Base-by-base conservation (phyloP, 441 rosid genomes). In the Metrosideros polymorpha region DNA sequence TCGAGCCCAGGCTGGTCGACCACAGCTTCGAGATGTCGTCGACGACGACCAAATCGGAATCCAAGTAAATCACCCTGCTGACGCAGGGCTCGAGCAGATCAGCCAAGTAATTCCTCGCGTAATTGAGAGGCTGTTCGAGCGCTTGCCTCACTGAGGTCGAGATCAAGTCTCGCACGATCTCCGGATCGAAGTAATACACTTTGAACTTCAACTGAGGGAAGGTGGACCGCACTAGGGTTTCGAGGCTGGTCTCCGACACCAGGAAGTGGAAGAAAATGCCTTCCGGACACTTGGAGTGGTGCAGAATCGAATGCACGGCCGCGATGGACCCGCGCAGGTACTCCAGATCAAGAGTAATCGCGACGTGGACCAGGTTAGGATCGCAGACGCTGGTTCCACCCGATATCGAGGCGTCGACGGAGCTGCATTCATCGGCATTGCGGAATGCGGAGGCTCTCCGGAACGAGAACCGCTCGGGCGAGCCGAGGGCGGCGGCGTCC, bases 121-220 rank as follows among this genome's bases (percentile, higher is more conserved):
- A 96, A 89, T 96, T 96, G 86, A 96, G 88, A 7, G 99, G 99
- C 89, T 96, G 97, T 59, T 96, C 99, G 3, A 96, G 93, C 32
- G 99, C 99, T 90, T 94, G 97, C 89, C 99, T 90, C 7, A 96
- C 99, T 47, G 99, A 96, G 19, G 95, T 91, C 29, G 99, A 96
- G 66, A 96, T 96, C 92, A 95, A 86, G 84, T 88, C 92, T 42
- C 94, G 94, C 9, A 96, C 98, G 3, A 88, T 94, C 87, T 92
- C 94, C 59, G 99, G 99, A 87, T 94, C 93, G 89, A 96, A 96
- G 85, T 92, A 93, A 89, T 96, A 96, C 83, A 95, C 93, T 83
- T 92, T 94, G 88, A 95, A 95, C 90, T 91, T 94, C 88, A 96
- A 88, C 89, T 89, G 87, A 54, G 96, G 99, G 87, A 96, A 96